Percentiles rank a stretch among this genome's conserved stretches.
phyloP scores from a whole-genome alignment of 2,329 filamentous ascomycete species.

The Sphaceloma murrayae region DNA sequence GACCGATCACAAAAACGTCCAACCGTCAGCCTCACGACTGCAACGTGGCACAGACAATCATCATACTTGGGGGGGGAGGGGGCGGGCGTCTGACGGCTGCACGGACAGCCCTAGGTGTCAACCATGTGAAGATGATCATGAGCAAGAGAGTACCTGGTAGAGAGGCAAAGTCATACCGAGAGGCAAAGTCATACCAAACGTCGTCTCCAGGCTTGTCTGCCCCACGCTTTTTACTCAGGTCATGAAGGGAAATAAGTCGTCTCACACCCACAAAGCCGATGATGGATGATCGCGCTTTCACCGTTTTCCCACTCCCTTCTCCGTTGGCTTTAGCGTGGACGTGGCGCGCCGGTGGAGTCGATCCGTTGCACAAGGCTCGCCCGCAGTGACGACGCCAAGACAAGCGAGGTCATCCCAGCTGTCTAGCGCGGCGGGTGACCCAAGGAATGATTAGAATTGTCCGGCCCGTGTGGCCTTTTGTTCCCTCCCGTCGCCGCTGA shows the following conservation, averaged over 20 bases:
- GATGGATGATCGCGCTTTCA: too few relatives aligned
- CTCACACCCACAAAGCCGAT: too few relatives aligned
- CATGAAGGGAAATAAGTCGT: neutral
- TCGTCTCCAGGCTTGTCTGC: constrained; percentile 3
- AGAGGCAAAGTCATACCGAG: too few relatives aligned
- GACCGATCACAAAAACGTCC: neutral
- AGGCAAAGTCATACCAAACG: too few relatives aligned
- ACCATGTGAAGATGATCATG: too few relatives aligned
- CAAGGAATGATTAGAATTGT: neutral
- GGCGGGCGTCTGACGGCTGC: too few relatives aligned
- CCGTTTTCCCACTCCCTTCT: too few relatives aligned
- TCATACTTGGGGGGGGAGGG: neutral
- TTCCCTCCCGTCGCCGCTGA: too few relatives aligned
- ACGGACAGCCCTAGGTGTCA: neutral
- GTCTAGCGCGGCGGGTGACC: neutral
- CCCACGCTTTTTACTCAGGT: neutral
- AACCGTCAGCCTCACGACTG: neutral
- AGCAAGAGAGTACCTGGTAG: too few relatives aligned
- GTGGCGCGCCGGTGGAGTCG: too few relatives aligned
- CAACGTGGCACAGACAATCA: neutral
- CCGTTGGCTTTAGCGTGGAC: constrained; percentile 5
- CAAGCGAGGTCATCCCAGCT: neutral
- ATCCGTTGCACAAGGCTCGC: too few relatives aligned
- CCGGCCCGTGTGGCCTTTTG: neutral
- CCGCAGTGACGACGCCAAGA: constrained; percentile 1